Base-by-base conservation (phyloP, 2,329 filamentous ascomycete genomes). In the Paecilomyces sp. region DNA sequence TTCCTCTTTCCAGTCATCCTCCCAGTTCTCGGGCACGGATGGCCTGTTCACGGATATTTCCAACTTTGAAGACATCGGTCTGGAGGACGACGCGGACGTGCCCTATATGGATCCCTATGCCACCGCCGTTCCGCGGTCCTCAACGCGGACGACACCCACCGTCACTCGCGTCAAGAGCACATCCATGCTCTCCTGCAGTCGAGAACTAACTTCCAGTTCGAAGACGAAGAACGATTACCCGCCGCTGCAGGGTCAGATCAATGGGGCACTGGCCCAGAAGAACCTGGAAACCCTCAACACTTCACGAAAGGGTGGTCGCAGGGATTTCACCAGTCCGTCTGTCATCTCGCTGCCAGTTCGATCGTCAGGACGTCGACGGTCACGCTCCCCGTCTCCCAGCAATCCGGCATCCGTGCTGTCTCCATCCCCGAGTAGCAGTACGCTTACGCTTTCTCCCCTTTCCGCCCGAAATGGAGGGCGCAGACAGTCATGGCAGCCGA, bases 51-150 rank as follows among this genome's bases (percentile, higher is more conserved):
- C 86, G 57, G 90, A 96, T 70, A 84, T 88, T 60, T 87, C 86
- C 64, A 87, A 97, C 73, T 97, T 97, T 68, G 93, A 97, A 73
- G 93, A 97, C 65, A 96, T 97, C 72, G 91, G 89, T 12, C 85
- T 97, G 31, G 88, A 92, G 61, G 88, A 90, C 67, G 87, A 92
- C 62, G 67, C 76, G 28, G 80, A 81, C 30, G 30, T 70, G 25
- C 50, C 31, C 41, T 78, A 59, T 11, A 25, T 53, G 8, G 51
- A 53, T n/a, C 24, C 51, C 51, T 53, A 53, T 30, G 25, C 3
- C 3, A 53, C 51, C 24, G 22, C 11, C n/a, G 6, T 53, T n/a
- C 36, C 55, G 18, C 55, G 34, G 28, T 25, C 55, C 25, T 41
- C 47, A 3, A 15, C 34, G 28, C 25, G 31, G 3, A 33, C 28